Conservation (phyloP, 2,329 filamentous ascomycete genomes). For the Coleophoma crateriformis region DNA sequence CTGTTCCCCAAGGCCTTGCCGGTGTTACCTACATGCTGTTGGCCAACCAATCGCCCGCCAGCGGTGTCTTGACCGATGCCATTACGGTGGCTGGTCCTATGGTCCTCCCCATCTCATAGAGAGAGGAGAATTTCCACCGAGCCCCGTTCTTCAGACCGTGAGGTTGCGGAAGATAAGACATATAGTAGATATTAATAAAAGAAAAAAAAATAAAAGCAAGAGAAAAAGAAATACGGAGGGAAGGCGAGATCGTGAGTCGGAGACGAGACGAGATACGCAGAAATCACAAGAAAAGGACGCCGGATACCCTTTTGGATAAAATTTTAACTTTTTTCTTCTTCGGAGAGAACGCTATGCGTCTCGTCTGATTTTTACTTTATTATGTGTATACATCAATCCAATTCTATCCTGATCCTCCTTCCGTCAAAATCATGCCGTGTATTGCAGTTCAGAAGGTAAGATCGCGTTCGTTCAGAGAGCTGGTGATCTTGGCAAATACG, state of each 20-base stretch:
- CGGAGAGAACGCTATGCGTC: too few species aligned
- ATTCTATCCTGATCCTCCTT: conserved; percentile 16
- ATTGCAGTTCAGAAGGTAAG: neutral
- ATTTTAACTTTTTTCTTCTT: too few species aligned
- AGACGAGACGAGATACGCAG: too few species aligned
- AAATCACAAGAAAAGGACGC: too few species aligned
- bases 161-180: neutral
- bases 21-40: conserved; percentile 66
- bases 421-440: neutral
- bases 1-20: conserved; percentile 54
- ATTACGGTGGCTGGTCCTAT: conserved; percentile 62
- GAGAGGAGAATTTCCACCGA: too few species aligned
- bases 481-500: conserved; percentile 56
- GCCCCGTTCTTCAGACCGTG: neutral
- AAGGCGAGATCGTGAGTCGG: too few species aligned
- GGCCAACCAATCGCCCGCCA: conserved; percentile 45
- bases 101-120: conserved; percentile 37
- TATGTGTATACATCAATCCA: conserved; percentile 11
- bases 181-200: neutral
- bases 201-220: neutral
- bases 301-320: too few species aligned
- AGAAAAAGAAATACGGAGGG: neutral
- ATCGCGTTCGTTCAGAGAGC: conserved; percentile 12
- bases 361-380: neutral
- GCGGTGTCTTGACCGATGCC: conserved; percentile 50